A percentile compares a stretch with the other conserved stretches of the same genome.
phyloP scores from a whole-genome alignment of 1,139 yeast genomes.

The Hansenula lynferdii region DNA sequence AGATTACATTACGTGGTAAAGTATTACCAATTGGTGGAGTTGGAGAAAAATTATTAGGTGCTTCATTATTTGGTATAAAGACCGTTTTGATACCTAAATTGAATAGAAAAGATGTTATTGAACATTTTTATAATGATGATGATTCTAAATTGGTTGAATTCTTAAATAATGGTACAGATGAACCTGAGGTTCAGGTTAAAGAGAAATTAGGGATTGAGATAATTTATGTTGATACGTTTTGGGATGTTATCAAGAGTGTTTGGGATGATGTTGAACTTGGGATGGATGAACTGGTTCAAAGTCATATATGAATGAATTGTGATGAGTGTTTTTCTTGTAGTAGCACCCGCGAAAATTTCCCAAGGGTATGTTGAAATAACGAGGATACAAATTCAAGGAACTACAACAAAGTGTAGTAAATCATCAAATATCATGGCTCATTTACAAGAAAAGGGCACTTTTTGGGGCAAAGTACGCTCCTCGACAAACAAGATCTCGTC shows the following conservation, averaged over 20 bases:
- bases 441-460: slow-evolving; percentile 6
- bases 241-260: slow-evolving; percentile 66
- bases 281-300: slow-evolving; percentile 1
- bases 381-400: too few relatives aligned
- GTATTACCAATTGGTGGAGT: slow-evolving; percentile 90
- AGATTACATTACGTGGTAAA: slow-evolving; percentile 80
- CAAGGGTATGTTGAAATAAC: too few relatives aligned
- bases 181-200: slow-evolving; percentile 39
- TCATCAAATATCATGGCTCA: slow-evolving; percentile 2
- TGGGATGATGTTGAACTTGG: slow-evolving; percentile 45
- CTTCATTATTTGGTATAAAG: slow-evolving; percentile 65
- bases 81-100: slow-evolving; percentile 66
- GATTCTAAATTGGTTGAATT: slow-evolving; percentile 20
- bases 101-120: slow-evolving; percentile 68
- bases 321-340: slow-evolving; percentile 25
- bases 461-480: slow-evolving; percentile 21
- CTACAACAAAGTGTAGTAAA: too few relatives aligned
- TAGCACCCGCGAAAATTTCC: too few relatives aligned
- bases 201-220: slow-evolving; percentile 32
- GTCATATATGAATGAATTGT: slow-evolving; percentile 39
- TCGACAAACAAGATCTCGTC: slow-evolving; percentile 19
- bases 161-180: slow-evolving; percentile 16
- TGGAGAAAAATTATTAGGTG: slow-evolving; percentile 80
- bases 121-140: slow-evolving; percentile 29
- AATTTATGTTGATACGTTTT: slow-evolving; percentile 67